These are phyloP conservation scores for Hemisphaericaspora nanyangensis DNA, from an alignment of 805 yeast species.

Conservation along the genomic window DNA sequence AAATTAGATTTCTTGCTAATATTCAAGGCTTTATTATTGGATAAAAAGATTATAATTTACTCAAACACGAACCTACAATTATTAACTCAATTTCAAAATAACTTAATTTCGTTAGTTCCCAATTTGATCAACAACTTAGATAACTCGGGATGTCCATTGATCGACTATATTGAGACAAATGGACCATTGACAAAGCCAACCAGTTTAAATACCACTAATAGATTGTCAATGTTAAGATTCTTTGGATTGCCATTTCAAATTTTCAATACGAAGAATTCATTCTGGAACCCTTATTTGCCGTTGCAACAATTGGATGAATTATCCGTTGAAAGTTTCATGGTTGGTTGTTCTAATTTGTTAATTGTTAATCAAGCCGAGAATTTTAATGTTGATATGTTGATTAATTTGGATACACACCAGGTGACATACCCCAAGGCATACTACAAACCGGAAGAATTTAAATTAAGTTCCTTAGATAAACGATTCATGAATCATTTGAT, in stretches of 20 bases:
- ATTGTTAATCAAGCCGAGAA: conserved; percentile 59
- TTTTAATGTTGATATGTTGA: conserved; percentile 63
- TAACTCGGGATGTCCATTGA: conserved; percentile 75
- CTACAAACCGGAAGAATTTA: conserved; percentile 24
- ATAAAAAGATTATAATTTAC: conserved; percentile 69
- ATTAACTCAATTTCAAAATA: conserved; percentile 78
- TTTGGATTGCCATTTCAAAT: conserved; percentile 85
- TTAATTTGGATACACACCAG: conserved; percentile 62
- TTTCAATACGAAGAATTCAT: conserved; percentile 75
- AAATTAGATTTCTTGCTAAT: conserved; percentile 58
- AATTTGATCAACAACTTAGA: conserved; percentile 67
- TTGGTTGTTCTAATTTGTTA: conserved; percentile 87
- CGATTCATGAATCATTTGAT: conserved; percentile 66
- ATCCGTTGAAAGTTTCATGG: conserved; percentile 58
- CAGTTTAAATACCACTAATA: conserved; percentile 71
- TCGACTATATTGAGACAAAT: conserved; percentile 50
- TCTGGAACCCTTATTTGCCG: conserved; percentile 93
- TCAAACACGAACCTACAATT: conserved; percentile 72
- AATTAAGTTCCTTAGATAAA: conserved; percentile 50
- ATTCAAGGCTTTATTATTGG: conserved; percentile 74
- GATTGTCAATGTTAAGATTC: conserved; percentile 71
- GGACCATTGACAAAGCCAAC: conserved; percentile 53
- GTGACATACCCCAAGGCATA: conserved; percentile 39
- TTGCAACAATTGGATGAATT: conserved; percentile 84
- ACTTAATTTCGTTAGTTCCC: conserved; percentile 80